A percentile compares a stretch with the other conserved stretches of the same genome.
These are phyloP conservation scores for Phytophthora pluvialis DNA, from an alignment of 352 stramenopile species.

Conservation along the genomic window DNA sequence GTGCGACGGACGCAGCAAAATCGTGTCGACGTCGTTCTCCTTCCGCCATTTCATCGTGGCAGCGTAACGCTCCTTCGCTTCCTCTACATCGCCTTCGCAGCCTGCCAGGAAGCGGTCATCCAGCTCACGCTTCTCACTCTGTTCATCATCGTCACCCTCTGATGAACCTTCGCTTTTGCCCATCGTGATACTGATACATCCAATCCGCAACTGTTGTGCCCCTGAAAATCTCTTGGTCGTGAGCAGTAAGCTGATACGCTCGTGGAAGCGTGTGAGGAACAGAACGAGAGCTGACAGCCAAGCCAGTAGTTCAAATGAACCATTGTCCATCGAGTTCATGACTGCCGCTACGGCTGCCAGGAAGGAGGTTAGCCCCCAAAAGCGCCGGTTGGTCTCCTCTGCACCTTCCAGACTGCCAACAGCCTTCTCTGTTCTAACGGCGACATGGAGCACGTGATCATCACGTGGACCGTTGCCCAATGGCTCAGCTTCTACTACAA, in stretches of 20 bases:
- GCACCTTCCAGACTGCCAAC: slow-evolving; percentile 19
- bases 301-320: slow-evolving; percentile 52
- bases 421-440: slow-evolving; percentile 40
- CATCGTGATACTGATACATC: slow-evolving; percentile 49
- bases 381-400: slow-evolving; percentile 43
- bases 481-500: slow-evolving; percentile 54
- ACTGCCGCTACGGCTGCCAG: slow-evolving; percentile 46
- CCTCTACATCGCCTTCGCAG: slow-evolving; percentile 71
- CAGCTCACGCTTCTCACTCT: slow-evolving; percentile 51
- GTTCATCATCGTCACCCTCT: slow-evolving; percentile 31
- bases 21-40: slow-evolving; percentile 72
- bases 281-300: slow-evolving; percentile 59
- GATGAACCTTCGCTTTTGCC: slow-evolving; percentile 50
- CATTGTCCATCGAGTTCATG: slow-evolving; percentile 54
- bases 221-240: slow-evolving; percentile 57
- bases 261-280: slow-evolving; percentile 63
- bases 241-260: slow-evolving; percentile 56
- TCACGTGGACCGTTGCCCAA: slow-evolving; percentile 43
- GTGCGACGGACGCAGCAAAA: slow-evolving; percentile 59
- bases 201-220: slow-evolving; percentile 42
- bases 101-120: slow-evolving; percentile 70
- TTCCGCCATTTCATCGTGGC: slow-evolving; percentile 73
- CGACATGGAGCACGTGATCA: slow-evolving; percentile 52
- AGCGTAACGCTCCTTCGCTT: slow-evolving; percentile 68
- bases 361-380: slow-evolving; percentile 54